Percentiles rank a stretch among this genome's conserved stretches.
Evolutionary conservation across 176 grass and related monocot species (phyloP).

Genomic region (Carex scoparia): DNA sequence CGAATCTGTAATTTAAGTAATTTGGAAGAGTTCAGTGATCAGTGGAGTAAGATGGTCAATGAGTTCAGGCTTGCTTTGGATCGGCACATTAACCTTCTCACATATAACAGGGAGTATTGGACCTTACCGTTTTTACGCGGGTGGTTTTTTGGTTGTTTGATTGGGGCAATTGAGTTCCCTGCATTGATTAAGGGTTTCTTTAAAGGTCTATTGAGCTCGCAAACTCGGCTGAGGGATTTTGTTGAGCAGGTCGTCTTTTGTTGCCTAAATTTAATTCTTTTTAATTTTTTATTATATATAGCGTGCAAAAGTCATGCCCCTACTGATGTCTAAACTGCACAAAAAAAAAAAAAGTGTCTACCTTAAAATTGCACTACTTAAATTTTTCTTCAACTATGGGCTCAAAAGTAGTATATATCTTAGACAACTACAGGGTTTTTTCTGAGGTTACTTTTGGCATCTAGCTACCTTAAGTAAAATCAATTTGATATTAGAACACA

Average conservation of each 20-base stretch:
- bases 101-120: conserved; percentile 40
- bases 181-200: conserved; percentile 35
- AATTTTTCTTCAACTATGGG: neutral
- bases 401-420: neutral
- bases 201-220: conserved; percentile 36
- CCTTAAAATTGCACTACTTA: neutral
- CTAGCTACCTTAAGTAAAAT: neutral
- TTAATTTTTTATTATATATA: neutral
- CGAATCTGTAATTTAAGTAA: conserved; percentile 28
- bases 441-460: neutral
- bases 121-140: conserved; percentile 41
- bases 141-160: conserved; percentile 47
- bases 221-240: conserved; percentile 47
- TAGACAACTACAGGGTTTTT: neutral
- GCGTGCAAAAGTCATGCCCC: neutral
- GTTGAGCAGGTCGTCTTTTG: conserved; percentile 35
- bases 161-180: conserved; percentile 5
- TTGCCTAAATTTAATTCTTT: neutral
- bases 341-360: neutral
- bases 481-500: neutral
- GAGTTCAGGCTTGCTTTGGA: conserved; percentile 37
- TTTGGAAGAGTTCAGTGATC: conserved; percentile 40
- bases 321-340: neutral
- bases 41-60: conserved; percentile 41
- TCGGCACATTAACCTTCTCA: conserved; percentile 36